Base-by-base conservation (phyloP, 495 filamentous ascomycete genomes). In the Thermochaetoides thermophila region DNA sequence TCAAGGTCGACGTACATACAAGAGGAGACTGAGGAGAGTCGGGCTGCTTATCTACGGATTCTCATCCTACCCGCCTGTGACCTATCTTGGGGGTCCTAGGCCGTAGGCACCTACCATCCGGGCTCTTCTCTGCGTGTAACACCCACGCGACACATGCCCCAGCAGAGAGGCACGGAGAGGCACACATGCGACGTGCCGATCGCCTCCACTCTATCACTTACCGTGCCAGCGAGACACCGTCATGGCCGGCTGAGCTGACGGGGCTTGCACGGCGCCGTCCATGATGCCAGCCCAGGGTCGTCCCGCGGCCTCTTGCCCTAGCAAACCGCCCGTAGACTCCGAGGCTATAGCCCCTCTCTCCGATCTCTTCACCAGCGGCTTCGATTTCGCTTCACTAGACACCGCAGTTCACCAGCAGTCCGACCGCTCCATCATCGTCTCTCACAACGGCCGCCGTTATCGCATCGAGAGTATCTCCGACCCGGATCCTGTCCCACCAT, bases 261-360 rank as follows among this genome's bases (percentile, higher is more conserved):
- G 47, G 36, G 42, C 39, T 42, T 45, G 47, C 40, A 40, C 45
- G 46, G 46, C 44, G 37, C 30, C 22, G 32, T 45, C 41, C 37
- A 46, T 41, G 32, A 53, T 55, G 49, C 43, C 49, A 40, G 44
- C 47, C 29, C 42, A 43, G 34, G 40, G 42, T 28, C 44, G 42
- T 27, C 34, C 43, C 23, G 24, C 41, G 35, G 6, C 21, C 6
- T 24, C 21, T 6, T 32, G 43, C 22, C 38, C 38, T 32, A 43
- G 38, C 46, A 41, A 53, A 24, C 48, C 48, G 13, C 24, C 47
- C 6, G 37, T 54, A 35, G 30, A 40, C 32, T 30, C 34, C 29
- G 48, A 49, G 29, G 43, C 45, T n/a, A 39, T 44, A 10, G 26
- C 40, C 4, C 52, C 49, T 20, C 47, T 55, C 34, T 55, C 52